Base-by-base conservation (phyloP, 495 filamentous ascomycete species). In the Lasiosphaeriaceae sp. region DNA sequence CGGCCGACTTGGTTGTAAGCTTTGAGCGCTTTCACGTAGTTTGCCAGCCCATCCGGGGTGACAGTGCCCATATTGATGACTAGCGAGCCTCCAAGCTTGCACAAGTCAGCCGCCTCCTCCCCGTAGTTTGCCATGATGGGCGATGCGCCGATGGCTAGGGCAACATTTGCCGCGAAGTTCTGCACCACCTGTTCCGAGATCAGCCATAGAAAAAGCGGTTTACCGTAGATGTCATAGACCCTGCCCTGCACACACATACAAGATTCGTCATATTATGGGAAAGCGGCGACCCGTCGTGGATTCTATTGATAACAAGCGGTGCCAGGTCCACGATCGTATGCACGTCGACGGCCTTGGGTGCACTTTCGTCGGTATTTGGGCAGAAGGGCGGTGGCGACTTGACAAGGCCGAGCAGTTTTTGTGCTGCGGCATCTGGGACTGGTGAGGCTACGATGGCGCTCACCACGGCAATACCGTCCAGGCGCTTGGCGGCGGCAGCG, bases 211-310 rank as follows among this genome's bases (percentile, higher is more conserved):
- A 11, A 20, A 14, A 9, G 7, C 9, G 17, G 14, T 17, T 43
- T 31, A 31, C 14, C n/a, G 5, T 43, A 16, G n/a, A n/a, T n/a
- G n/a, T n/a, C 39, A 43, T 43, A 17, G 39, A 17, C 39, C n/a
- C n/a, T n/a, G n/a, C n/a, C n/a, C n/a, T 17, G 39, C 14, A 12
- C 39, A 17, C 14, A 31, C 49, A 12, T 56, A 67, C 80, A 52
- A 89, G 77, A 69, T 97, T 97, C 45, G 95, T 97, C 87, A 97
- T 97, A 69, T 96, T 96, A 72, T 97, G 94, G 9, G 88, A 90
- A 11, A 98, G 77, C 0, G 94, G 93, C 46, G 83, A 86, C 16
- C 67, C 75, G 11, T 73, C 60, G 0, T 79, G 77, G 47, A 96
- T 75, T 19, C 77, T 78, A 48, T 71, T 78, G 29, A 93, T 74